Evolutionary conservation across 2,329 filamentous ascomycete genomes (phyloP).

Genomic region (Purpureocillium takamizusanense): DNA sequence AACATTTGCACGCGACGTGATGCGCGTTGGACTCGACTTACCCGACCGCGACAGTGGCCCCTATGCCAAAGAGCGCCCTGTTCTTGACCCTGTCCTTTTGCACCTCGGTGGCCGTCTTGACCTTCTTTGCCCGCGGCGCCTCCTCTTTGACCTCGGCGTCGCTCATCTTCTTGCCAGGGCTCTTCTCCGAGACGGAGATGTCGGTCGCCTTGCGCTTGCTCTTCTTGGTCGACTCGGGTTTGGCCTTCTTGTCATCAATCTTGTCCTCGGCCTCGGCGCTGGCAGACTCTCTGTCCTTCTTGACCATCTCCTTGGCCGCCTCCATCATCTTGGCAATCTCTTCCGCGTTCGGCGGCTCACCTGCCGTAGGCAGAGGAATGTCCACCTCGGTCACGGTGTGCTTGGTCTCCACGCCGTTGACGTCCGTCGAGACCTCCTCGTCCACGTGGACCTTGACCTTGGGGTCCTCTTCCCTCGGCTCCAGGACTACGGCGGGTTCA

Average conservation of each 20-base stretch:
- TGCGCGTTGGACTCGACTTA: conserved; percentile 41
- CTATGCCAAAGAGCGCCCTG: conserved; percentile 76
- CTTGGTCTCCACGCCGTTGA: conserved; percentile 54
- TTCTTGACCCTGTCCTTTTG: conserved; percentile 81
- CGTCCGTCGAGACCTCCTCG: conserved; percentile 47
- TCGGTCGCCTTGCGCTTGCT: conserved; percentile 70
- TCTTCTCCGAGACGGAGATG: conserved; percentile 55
- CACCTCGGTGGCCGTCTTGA: conserved; percentile 70
- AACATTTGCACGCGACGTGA: conserved; percentile 3
- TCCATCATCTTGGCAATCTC: conserved; percentile 78
- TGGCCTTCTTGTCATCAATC: conserved; percentile 26
- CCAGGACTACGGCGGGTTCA: conserved; percentile 38
- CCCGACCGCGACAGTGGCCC: conserved; percentile 82
- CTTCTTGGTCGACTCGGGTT: conserved; percentile 36
- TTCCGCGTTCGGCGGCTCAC: conserved; percentile 63
- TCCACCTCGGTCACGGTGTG: conserved; percentile 69
- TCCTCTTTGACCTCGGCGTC: conserved; percentile 23
- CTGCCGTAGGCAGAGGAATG: conserved; percentile 50
- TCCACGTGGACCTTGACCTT: conserved; percentile 64
- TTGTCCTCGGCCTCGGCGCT: conserved; percentile 30
- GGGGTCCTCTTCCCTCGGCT: conserved; percentile 44
- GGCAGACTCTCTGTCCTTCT: conserved; percentile 45
- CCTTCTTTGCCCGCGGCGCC: conserved; percentile 59
- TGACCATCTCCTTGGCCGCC: conserved; percentile 81
- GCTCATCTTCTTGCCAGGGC: conserved; percentile 29